phyloP scores from a whole-genome alignment of 2,329 filamentous ascomycete species.

The Alternaria sp. region DNA sequence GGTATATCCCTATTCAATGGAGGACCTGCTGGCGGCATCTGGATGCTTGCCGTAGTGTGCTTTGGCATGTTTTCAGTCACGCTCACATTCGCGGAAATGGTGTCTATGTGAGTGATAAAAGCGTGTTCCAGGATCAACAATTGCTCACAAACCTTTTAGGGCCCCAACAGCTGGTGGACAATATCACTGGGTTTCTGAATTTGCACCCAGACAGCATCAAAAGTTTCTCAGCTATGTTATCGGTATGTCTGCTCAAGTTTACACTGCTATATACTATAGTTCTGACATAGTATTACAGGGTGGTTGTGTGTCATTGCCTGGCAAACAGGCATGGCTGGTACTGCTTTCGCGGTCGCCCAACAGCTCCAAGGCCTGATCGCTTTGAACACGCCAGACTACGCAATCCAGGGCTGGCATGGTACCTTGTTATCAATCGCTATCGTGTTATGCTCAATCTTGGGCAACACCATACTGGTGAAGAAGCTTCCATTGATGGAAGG shows the following conservation, averaged over 20 bases:
- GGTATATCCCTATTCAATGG: constrained; percentile 17
- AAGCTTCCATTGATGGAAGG: constrained; percentile 44
- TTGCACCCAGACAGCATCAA: background rate
- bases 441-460: constrained; percentile 49
- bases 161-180: constrained; percentile 6
- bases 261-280: accelerated
- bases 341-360: constrained; percentile 28
- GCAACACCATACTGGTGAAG: constrained; percentile 50
- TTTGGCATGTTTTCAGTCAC: constrained; percentile 35
- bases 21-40: constrained; percentile 30
- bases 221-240: constrained; percentile 40
- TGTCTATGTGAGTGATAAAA: constrained; percentile 32
- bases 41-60: constrained; percentile 29
- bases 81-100: constrained; percentile 42
- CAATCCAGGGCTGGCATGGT: constrained; percentile 56
- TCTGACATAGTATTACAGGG: constrained; percentile 22
- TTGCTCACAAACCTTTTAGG: background rate
- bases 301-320: constrained; percentile 53
- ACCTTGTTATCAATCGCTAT: constrained; percentile 59
- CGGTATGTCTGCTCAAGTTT: constrained; percentile 43
- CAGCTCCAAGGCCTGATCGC: constrained; percentile 39
- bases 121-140: background rate
- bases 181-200: background rate
- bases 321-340: constrained; percentile 44
- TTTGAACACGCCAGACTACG: constrained; percentile 51